A percentile compares a stretch with the other conserved stretches of the same genome.
Evolutionary conservation across 257 asterid species (phyloP).

Genomic region (Linderniella brevidens): DNA sequence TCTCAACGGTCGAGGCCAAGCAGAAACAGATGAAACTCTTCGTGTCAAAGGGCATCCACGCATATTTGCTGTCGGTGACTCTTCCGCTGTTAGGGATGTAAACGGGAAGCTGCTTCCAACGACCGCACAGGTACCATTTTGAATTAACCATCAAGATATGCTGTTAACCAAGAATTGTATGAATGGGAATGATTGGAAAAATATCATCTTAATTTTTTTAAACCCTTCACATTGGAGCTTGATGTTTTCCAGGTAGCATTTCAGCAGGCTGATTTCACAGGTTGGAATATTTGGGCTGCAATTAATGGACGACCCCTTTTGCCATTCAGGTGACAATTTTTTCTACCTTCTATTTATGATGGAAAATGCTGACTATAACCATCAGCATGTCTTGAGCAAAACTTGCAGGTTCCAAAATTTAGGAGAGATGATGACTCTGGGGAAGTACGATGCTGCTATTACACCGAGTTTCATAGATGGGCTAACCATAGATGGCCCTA

Average conservation of each 20-base stretch:
- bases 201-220: conserved; percentile 2
- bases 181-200: background rate
- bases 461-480: conserved; percentile 78
- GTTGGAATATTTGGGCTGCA: conserved; percentile 99
- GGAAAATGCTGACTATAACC: background rate
- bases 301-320: conserved; percentile 71
- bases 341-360: background rate
- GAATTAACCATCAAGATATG: no score
- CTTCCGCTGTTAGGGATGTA: conserved; percentile 66
- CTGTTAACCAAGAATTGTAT: background rate
- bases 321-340: conserved; percentile 67
- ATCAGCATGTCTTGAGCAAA: background rate
- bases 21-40: conserved; percentile 96
- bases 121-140: conserved; percentile 70
- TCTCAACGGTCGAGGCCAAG: conserved; percentile 81
- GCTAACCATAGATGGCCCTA: conserved; percentile 71
- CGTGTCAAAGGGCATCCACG: conserved; percentile 92
- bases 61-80: conserved; percentile 87
- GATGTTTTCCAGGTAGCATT: conserved; percentile 57
- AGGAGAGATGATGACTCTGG: conserved; percentile 98
- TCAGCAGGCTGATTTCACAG: conserved; percentile 95
- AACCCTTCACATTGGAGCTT: conserved; percentile 11
- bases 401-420: conserved; percentile 64
- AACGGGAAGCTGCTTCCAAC: conserved; percentile 76
- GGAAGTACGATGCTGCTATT: conserved; percentile 75